Conservation (phyloP, 169 alveolate genomes). For the Miamiensis avidus region DNA sequence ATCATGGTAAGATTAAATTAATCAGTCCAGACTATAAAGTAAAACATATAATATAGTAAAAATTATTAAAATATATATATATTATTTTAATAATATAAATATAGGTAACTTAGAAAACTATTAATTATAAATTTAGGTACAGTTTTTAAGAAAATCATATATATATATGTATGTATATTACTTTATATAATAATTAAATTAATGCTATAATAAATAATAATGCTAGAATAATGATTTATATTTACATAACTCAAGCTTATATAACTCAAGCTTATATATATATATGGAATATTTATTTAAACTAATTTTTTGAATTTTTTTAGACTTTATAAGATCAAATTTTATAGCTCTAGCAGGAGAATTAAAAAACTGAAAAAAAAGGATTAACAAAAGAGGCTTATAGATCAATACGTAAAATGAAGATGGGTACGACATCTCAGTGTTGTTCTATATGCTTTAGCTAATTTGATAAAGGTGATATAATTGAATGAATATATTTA, state of each 20-base stretch:
- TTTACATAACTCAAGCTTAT: too few relatives aligned
- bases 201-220: too few relatives aligned
- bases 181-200: too few relatives aligned
- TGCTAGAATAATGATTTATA: background rate
- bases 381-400: background rate
- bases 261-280: too few relatives aligned
- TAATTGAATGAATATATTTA: background rate
- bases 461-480: background rate
- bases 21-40: background rate
- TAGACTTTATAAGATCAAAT: background rate
- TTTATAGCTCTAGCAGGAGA: background rate
- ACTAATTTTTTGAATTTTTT: too few relatives aligned
- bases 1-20: background rate
- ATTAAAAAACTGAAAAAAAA: too few relatives aligned
- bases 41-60: too few relatives aligned
- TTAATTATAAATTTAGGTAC: too few relatives aligned
- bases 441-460: background rate
- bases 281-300: background rate
- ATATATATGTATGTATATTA: too few relatives aligned
- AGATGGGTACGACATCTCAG: background rate
- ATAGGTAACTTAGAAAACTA: background rate
- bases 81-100: too few relatives aligned
- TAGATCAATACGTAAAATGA: background rate
- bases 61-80: too few relatives aligned
- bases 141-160: too few relatives aligned